phyloP scores from a whole-genome alignment of 108 stramenopile genomes.

The Nitzschia putrida region DNA sequence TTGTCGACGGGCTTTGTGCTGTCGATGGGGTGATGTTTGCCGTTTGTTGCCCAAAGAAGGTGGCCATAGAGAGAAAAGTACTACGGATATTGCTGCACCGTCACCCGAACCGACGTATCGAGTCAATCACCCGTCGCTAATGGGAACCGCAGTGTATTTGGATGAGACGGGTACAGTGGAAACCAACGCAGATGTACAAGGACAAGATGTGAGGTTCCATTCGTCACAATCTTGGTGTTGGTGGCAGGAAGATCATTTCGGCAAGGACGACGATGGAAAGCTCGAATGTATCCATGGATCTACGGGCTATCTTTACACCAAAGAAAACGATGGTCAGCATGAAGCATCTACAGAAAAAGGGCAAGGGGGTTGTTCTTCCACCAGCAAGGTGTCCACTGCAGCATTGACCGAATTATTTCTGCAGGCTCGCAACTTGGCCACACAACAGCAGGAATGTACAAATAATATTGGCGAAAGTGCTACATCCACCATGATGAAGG shows the following conservation, averaged over 20 bases:
- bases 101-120: too few species aligned
- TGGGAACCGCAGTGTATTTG: slow-evolving; percentile 84
- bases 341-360: neutral
- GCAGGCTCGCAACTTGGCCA: slow-evolving; percentile 13
- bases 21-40: slow-evolving; percentile 44
- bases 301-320: slow-evolving; percentile 8
- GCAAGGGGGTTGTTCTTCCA: neutral
- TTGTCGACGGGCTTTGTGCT: slow-evolving; percentile 82
- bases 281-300: slow-evolving; percentile 31
- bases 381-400: slow-evolving; percentile 17
- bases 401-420: slow-evolving; percentile 8
- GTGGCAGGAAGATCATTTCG: slow-evolving; percentile 48
- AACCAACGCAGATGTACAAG: slow-evolving; percentile 39
- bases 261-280: neutral
- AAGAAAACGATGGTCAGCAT: neutral
- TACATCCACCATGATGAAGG: neutral
- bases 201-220: slow-evolving; percentile 82
- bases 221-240: slow-evolving; percentile 65
- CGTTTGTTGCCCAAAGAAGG: neutral
- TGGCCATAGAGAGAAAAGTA: neutral
- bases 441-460: too few species aligned
- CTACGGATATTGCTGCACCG: neutral
- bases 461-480: neutral
- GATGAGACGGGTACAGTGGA: slow-evolving; percentile 62
- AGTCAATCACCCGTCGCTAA: slow-evolving; percentile 73